These are phyloP conservation scores for Chimonanthus salicifolius DNA, from an alignment of 164 flowering plant species.

Conservation along the genomic window DNA sequence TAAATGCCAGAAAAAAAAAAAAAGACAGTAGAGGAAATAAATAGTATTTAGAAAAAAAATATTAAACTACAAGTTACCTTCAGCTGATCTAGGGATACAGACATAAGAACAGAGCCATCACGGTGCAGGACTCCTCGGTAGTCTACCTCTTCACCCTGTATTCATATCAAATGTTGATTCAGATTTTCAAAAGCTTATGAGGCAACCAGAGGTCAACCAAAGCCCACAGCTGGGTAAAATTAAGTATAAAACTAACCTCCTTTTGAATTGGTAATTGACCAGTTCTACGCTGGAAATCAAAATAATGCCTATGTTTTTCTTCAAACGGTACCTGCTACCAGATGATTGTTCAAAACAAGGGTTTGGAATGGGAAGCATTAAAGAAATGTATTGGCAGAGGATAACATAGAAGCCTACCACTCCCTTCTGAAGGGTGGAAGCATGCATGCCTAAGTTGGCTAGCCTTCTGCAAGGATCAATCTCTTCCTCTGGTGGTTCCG, in stretches of 20 bases:
- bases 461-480: constrained; percentile 91
- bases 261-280: constrained; percentile 88
- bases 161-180: neutral
- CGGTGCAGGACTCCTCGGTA: constrained; percentile 94
- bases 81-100: constrained; percentile 76
- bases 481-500: constrained; percentile 94
- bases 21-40: neutral
- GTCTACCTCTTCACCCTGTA: constrained; percentile 93
- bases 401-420: constrained; percentile 59
- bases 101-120: constrained; percentile 97
- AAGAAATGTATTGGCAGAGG: neutral
- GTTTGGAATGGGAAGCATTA: constrained; percentile 3
- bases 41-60: neutral
- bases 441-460: constrained; percentile 86
- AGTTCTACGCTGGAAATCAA: constrained; percentile 92
- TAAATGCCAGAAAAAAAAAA: neutral
- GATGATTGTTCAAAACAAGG: constrained; percentile 2
- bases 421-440: constrained; percentile 77
- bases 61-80: constrained; percentile 42
- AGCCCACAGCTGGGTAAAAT: neutral
- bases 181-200: neutral
- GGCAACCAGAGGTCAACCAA: neutral
- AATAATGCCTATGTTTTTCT: constrained; percentile 84
- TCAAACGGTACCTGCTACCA: constrained; percentile 67
- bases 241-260: constrained; percentile 51